Evolutionary conservation across 2,329 filamentous ascomycete genomes (phyloP).

Genomic region (Parastagonospora nodorum): DNA sequence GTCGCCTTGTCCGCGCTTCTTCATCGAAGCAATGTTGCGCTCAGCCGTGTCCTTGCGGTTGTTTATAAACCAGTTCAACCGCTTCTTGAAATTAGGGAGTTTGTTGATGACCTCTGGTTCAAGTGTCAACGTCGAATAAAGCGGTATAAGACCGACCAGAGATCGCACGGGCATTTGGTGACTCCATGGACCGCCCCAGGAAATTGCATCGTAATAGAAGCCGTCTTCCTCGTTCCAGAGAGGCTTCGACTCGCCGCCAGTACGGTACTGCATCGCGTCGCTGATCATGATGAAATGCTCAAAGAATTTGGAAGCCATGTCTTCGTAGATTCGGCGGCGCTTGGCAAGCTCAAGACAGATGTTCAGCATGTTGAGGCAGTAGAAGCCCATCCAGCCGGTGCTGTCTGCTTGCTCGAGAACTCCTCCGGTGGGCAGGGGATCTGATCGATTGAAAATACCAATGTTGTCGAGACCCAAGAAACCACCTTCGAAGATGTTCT

Average conservation of each 20-base stretch:
- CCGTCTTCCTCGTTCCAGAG: constrained; percentile 96
- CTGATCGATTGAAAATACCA: constrained; percentile 94
- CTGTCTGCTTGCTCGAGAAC: constrained; percentile 95
- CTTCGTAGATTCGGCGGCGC: constrained; percentile 92
- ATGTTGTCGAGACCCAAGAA: constrained; percentile 97
- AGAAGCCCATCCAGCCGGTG: constrained; percentile 99
- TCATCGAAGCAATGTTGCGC: constrained; percentile 92
- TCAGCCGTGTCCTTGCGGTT: constrained; percentile 86
- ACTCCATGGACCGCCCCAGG: constrained; percentile 90
- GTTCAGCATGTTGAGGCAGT: constrained; percentile 95
- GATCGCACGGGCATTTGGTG: constrained; percentile 92
- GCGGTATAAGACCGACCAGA: constrained; percentile 88
- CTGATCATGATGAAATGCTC: constrained; percentile 98
- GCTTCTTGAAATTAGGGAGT: constrained; percentile 89
- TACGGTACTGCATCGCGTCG: constrained; percentile 84
- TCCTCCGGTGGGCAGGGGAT: constrained; percentile 90
- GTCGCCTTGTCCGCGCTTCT: constrained; percentile 86
- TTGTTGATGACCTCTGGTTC: constrained; percentile 93
- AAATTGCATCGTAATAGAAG: constrained; percentile 98
- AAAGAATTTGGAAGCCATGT: constrained; percentile 97
- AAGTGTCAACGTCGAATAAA: constrained; percentile 89
- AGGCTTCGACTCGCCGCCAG: constrained; percentile 74
- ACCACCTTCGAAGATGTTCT: constrained; percentile 96
- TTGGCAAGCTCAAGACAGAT: constrained; percentile 95
- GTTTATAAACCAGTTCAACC: constrained; percentile 91